Evolutionary conservation across 805 yeast genomes (phyloP), one percentile per base, ranked within the genome.

Genomic region (Teunomyces lycoperdinae): DNA sequence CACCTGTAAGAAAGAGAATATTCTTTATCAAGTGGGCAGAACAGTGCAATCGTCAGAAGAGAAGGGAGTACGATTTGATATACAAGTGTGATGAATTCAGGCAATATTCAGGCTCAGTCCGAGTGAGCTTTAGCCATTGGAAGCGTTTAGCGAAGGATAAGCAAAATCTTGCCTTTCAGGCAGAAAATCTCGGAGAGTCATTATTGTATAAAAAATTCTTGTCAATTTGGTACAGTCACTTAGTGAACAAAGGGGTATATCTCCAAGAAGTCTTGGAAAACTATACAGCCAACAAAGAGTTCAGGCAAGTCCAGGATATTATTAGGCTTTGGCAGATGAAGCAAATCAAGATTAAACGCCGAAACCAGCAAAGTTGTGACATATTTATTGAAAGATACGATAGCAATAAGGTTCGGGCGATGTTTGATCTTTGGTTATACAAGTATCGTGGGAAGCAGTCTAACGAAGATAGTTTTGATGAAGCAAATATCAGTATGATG

Each of bases 351-450:
- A 58, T 51, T 28, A 57, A 65, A 10, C 51, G 58, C n/a, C 55
- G 73, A 16, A 67, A 70, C 46, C 61, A 67, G 41, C 71, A 68
- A 43, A 66, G 66, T 9, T 67, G 70, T 53, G 67, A 63, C 3
- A 50, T 64, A 36, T 71, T 72, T 46, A 46, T 59, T 5, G 62
- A 59, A 20, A 60, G 70, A 45, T 68, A 70, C 71, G 63, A 68
- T 38, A 42, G 51, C 5, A 54, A 62, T 8, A 58, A 61, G 29
- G 32, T 60, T 43, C 56, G 57, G 31, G 54, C 70, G 0, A 60
- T 71, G 9, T 68, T 72, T 48, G 74, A 70, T 33, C 53, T 73
- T 10, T 73, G 78, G 78, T 14, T 58, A 4, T 61, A 58, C 43
- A 71, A 68, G 46, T 41, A 54, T 2, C 50, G 50, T 38, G 57